phyloP scores from a whole-genome alignment of 2,329 filamentous ascomycete species.

The Penicillium sp. region DNA sequence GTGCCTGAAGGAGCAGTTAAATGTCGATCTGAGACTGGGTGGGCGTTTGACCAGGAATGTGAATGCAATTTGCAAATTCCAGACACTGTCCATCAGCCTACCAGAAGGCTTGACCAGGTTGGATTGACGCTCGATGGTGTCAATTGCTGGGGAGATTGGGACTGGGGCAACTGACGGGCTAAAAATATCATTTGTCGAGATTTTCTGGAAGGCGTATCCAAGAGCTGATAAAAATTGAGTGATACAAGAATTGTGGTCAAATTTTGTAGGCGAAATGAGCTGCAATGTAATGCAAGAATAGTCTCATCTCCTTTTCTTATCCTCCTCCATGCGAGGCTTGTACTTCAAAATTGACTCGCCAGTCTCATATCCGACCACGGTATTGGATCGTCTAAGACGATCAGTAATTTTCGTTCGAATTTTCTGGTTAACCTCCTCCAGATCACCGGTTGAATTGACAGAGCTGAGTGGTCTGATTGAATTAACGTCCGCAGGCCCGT shows the following conservation, averaged over 20 bases:
- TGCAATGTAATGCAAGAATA: too few relatives aligned
- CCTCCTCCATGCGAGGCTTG: slow-evolving; percentile 6
- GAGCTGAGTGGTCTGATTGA: slow-evolving; percentile 63
- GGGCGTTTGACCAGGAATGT: slow-evolving; percentile 12
- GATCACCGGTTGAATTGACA: slow-evolving; percentile 58
- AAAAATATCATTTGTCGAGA: slow-evolving; percentile 1
- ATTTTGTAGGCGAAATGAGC: too few relatives aligned
- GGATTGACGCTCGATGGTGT: not conserved
- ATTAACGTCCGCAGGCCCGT: slow-evolving; percentile 47
- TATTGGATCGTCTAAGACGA: slow-evolving; percentile 44
- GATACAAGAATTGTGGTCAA: too few relatives aligned
- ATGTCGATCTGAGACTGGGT: slow-evolving; percentile 15
- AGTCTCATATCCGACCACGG: slow-evolving; percentile 14
- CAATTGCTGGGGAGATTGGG: not conserved
- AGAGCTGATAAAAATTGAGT: not conserved
- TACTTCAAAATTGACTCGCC: slow-evolving; percentile 20
- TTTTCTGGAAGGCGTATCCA: slow-evolving; percentile 2
- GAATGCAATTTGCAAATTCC: slow-evolving; percentile 15
- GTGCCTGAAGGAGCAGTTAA: not conserved
- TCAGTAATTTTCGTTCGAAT: slow-evolving; percentile 71
- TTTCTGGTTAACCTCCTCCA: slow-evolving; percentile 75
- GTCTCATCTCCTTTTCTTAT: slow-evolving; percentile 15
- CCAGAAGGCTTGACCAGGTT: slow-evolving; percentile 8
- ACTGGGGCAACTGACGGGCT: slow-evolving; percentile 3
- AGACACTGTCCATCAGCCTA: slow-evolving; percentile 10